These are phyloP conservation scores for Curvularia sp. DNA, from an alignment of 2,329 filamentous ascomycete species.

Conservation along the genomic window DNA sequence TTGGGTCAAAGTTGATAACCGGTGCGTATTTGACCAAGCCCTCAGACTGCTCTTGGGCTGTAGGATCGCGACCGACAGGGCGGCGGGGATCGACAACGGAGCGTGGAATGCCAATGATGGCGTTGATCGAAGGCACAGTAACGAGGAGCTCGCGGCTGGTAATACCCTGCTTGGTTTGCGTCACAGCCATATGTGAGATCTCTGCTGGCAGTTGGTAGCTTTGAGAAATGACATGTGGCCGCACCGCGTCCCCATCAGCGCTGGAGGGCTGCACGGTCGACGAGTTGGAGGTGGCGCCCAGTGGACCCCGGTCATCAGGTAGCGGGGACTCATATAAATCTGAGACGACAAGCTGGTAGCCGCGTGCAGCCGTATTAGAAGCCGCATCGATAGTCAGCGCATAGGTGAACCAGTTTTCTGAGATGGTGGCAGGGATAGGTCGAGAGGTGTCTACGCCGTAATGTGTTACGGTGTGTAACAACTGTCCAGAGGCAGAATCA, in stretches of 20 bases:
- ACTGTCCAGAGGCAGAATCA: slow-evolving; percentile 82
- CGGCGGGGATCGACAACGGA: slow-evolving; percentile 83
- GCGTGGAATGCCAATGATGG: slow-evolving; percentile 81
- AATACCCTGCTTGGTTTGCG: slow-evolving; percentile 91
- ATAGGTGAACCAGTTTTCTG: slow-evolving; percentile 96
- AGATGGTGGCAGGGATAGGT: slow-evolving; percentile 76
- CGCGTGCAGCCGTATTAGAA: slow-evolving; percentile 67
- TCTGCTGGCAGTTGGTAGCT: slow-evolving; percentile 80
- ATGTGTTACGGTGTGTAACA: slow-evolving; percentile 76
- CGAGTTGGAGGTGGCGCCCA: slow-evolving; percentile 73
- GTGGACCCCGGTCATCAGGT: slow-evolving; percentile 82
- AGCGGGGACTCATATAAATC: slow-evolving; percentile 89
- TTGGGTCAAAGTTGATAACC: slow-evolving; percentile 81
- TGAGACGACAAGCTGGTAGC: slow-evolving; percentile 83
- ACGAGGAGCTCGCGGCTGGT: slow-evolving; percentile 82
- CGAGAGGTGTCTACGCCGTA: slow-evolving; percentile 75
- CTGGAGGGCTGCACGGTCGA: slow-evolving; percentile 76
- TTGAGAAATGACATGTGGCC: slow-evolving; percentile 80
- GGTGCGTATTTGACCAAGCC: slow-evolving; percentile 79
- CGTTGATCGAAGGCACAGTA: slow-evolving; percentile 73
- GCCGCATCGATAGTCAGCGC: slow-evolving; percentile 68
- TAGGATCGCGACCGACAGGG: slow-evolving; percentile 84
- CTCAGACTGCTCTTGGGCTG: slow-evolving; percentile 79
- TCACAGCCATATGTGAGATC: slow-evolving; percentile 81
- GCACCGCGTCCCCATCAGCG: slow-evolving; percentile 60